Evolutionary conservation across 208 protist genomes (phyloP).

Genomic region (Zelonia costaricensis): DNA sequence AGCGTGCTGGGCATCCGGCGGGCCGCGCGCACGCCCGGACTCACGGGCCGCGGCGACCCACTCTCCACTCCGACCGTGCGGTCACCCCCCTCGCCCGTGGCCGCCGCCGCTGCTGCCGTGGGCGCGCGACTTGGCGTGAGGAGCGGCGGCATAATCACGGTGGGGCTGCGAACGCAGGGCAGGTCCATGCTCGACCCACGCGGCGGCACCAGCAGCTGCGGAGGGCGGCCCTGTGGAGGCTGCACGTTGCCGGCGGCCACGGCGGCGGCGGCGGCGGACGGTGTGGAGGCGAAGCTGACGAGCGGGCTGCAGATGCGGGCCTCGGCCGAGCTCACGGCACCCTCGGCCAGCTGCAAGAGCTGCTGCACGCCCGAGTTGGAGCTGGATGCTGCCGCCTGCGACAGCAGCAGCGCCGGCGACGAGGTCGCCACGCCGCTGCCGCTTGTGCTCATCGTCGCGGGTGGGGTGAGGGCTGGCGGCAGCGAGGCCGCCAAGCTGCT

Average conservation of each 20-base stretch:
- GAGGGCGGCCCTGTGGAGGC: not conserved
- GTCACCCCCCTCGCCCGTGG: too few relatives aligned
- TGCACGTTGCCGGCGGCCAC: not conserved
- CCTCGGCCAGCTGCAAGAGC: constrained; percentile 5
- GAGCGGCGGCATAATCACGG: too few relatives aligned
- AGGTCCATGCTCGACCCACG: too few relatives aligned
- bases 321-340: constrained; percentile 3
- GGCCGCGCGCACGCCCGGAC: not conserved
- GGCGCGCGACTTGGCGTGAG: too few relatives aligned
- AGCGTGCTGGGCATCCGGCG: not conserved
- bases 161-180: too few relatives aligned
- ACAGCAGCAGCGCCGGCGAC: not conserved
- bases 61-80: too few relatives aligned
- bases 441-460: not conserved
- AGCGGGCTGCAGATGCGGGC: constrained; percentile 8
- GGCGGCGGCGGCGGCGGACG: too few relatives aligned
- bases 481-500: not conserved
- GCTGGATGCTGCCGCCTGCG: constrained; percentile 10
- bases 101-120: not conserved
- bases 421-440: too few relatives aligned
- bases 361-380: constrained; percentile 10
- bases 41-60: not conserved
- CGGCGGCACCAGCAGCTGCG: not conserved
- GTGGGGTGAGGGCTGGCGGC: not conserved
- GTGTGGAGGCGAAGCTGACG: not conserved